Base-by-base conservation (phyloP, 1,284 basidiomycete species). In the Hypsizygus ulmarius region DNA sequence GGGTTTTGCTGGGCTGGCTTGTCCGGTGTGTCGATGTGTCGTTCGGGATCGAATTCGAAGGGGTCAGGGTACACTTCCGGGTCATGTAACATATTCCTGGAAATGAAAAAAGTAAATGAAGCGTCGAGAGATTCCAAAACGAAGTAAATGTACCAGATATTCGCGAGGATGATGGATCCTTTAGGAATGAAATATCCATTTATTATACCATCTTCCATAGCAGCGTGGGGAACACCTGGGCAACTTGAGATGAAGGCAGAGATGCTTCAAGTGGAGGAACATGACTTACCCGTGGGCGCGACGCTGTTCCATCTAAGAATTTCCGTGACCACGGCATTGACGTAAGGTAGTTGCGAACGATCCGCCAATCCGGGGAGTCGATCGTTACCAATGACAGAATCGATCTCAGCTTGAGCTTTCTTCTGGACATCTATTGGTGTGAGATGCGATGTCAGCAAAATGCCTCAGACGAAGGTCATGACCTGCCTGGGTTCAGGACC, bases 381-480 rank as follows among this genome's bases (percentile, higher is more conserved):
- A 21, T 67, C 62, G 6, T 37, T 40, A 4, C 71, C 71, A 49
- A 75, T 56, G 21, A 75, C 66, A 3, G 59, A 37, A 52, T 74
- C 73, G 14, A 76, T 60, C 50, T 76, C 72, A 8, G 61, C 63
- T 50, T 73, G 73, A 0, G 71, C 73, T 39, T 66, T 69, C 43
- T 56, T 62, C 49, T 70, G 69, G 6, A 67, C 61, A n/a, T 73
- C 72, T 45, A 56, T 44, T 12, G 18, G 15, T 16, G n/a, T 27
- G 25, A 51, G 21, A 58, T 55, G 44, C 43, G 55, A 11, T 56
- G 47, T 16, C 52, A 56, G 12, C 56, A 50, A 4, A 57, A 51
- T 39, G 55, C n/a, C n/a, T n/a, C 53, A 3, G 38, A 14, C 10
- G 34, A 25, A 2, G 11, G 27, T 10, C 14, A 16, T 10, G 37